These are phyloP conservation scores for Cubamyces sp. DNA, from an alignment of 768 basidiomycete genomes.

Conservation along the genomic window DNA sequence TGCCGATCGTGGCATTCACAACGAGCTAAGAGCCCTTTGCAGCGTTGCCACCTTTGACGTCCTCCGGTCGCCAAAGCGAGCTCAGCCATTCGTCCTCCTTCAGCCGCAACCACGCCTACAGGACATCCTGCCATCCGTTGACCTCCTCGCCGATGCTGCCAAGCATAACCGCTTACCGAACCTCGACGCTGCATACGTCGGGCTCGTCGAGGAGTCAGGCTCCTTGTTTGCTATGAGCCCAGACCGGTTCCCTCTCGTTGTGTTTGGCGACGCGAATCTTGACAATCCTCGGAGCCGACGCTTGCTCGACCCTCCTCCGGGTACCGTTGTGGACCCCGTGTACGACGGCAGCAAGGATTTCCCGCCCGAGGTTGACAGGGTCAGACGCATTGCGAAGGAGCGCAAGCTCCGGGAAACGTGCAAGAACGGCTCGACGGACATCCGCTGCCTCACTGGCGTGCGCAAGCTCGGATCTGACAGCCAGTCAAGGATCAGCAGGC, in stretches of 20 bases:
- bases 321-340: slow-evolving; percentile 25
- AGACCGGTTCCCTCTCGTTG: slow-evolving; percentile 78
- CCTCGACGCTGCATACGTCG: slow-evolving; percentile 77
- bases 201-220: slow-evolving; percentile 68
- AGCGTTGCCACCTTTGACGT: slow-evolving; percentile 89
- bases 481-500: slow-evolving; percentile 44
- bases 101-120: slow-evolving; percentile 82
- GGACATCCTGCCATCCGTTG: slow-evolving; percentile 63
- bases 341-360: slow-evolving; percentile 35
- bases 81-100: slow-evolving; percentile 79
- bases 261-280: slow-evolving; percentile 56
- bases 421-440: slow-evolving; percentile 43
- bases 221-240: slow-evolving; percentile 89
- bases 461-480: slow-evolving; percentile 56
- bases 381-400: slow-evolving; percentile 41
- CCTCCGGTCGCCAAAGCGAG: slow-evolving; percentile 47
- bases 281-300: slow-evolving; percentile 10
- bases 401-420: slow-evolving; percentile 50
- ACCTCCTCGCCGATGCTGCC: slow-evolving; percentile 35
- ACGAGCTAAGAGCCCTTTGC: not conserved
- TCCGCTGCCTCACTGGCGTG: slow-evolving; percentile 67
- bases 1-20: not conserved
- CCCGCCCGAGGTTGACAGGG: slow-evolving; percentile 46
- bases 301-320: slow-evolving; percentile 42
- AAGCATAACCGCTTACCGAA: slow-evolving; percentile 51